Base-by-base conservation (phyloP, 495 filamentous ascomycete genomes). In the Chaetomium cochliodes region DNA sequence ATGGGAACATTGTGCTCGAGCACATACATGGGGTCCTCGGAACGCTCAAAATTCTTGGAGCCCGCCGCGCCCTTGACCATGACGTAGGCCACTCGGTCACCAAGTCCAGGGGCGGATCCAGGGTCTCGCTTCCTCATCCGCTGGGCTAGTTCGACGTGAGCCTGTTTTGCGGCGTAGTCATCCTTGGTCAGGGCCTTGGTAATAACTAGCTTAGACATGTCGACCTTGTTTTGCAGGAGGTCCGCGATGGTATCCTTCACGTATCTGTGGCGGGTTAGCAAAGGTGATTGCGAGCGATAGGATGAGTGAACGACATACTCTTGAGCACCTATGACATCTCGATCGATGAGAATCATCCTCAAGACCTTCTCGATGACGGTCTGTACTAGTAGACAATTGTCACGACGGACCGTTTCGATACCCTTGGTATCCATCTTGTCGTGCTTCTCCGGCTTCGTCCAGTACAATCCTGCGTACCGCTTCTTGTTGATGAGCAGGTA, bases 401-500 rank as follows among this genome's bases (percentile, higher is more conserved):
- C 94, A 82, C 94, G 82, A 39, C 94, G 86, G 50, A 99, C 96
- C 7, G 94, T 99, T 78, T 99, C 94, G 68, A 99, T 97, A 81
- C 94, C 94, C 76, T 99, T 99, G 69, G 89, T 97, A 73, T 99
- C 94, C 96, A 99, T 98, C 82, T 99, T 99, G 81, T 99, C 94
- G 69, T 87, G 92, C 74, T 96, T 96, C n/a, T 91, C 85, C 0
- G 94, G 85, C 52, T 89, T 92, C 22, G 96, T 98, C 92, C 93
- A 99, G 79, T 92, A 98, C 16, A 99, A 80, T 39, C 94, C 94
- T 15, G 94, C 94, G 68, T 99, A 99, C 60, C 94, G 90, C 83
- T 99, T 99, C 79, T 99, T 99, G 85, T 99, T 99, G 86, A 99
- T 99, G 49, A 99, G 82, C 39, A 99, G 83, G 74, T 99, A 99